These are phyloP conservation scores for Amphichorda felina DNA, from an alignment of 2,329 filamentous ascomycete genomes.

Conservation along the genomic window DNA sequence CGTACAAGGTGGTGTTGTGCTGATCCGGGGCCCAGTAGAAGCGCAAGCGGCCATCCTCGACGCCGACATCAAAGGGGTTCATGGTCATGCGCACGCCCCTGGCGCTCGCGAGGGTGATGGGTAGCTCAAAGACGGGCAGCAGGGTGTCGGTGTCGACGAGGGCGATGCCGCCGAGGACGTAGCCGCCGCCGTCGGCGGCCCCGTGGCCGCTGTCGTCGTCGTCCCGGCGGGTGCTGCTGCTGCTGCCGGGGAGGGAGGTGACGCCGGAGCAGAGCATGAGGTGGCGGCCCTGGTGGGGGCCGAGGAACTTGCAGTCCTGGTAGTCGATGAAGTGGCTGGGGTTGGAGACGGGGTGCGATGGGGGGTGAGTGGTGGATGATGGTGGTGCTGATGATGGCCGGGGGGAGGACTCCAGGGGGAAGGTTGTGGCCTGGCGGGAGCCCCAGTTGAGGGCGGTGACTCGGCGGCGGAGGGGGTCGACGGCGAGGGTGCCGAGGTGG, in stretches of 20 bases:
- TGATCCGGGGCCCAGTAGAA: slow-evolving; percentile 36
- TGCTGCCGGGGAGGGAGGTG: slow-evolving; percentile 8
- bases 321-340: slow-evolving; percentile 34
- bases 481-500: slow-evolving; percentile 33
- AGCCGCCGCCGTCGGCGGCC: slow-evolving; percentile 13
- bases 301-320: slow-evolving; percentile 39
- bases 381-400: neutral
- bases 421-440: slow-evolving; percentile 24
- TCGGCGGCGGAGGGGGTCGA: slow-evolving; percentile 17
- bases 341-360: slow-evolving; percentile 12
- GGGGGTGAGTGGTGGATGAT: neutral
- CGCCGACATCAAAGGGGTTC: slow-evolving; percentile 33
- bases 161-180: slow-evolving; percentile 30
- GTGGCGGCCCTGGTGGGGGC: slow-evolving; percentile 22
- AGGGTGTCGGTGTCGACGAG: slow-evolving; percentile 32
- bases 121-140: slow-evolving; percentile 31
- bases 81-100: slow-evolving; percentile 28
- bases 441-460: slow-evolving; percentile 34
- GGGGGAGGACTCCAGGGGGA: slow-evolving; percentile 18
- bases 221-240: neutral
- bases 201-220: no score
- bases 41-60: slow-evolving; percentile 29
- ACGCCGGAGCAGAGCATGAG: slow-evolving; percentile 37
- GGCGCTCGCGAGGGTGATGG: slow-evolving; percentile 26
- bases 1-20: slow-evolving; percentile 30